phyloP scores from a whole-genome alignment of 768 basidiomycete species.

The Auricularia auricula-judae region DNA sequence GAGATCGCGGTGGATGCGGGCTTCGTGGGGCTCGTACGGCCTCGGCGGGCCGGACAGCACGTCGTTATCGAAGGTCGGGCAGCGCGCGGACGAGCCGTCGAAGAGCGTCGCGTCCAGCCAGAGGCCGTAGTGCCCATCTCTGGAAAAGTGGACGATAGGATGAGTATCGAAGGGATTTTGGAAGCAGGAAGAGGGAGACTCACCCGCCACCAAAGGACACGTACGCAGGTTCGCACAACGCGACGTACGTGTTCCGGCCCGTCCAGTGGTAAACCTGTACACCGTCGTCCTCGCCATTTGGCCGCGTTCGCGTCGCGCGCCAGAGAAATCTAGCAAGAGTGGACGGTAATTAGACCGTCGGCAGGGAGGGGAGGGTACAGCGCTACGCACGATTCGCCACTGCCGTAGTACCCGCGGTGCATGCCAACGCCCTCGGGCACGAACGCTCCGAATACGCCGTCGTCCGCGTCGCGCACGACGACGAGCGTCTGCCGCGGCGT shows the following conservation, averaged over 20 bases:
- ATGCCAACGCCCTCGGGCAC: slow-evolving; percentile 64
- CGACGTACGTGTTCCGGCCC: slow-evolving; percentile 82
- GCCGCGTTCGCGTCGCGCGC: neutral
- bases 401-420: slow-evolving; percentile 67
- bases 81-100: slow-evolving; percentile 73
- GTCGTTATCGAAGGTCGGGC: slow-evolving; percentile 83
- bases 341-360: neutral
- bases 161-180: neutral
- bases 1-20: neutral
- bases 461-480: slow-evolving; percentile 51
- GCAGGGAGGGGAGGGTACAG: slow-evolving; percentile 17
- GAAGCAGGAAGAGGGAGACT: slow-evolving; percentile 32
- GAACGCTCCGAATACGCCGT: slow-evolving; percentile 72
- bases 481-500: slow-evolving; percentile 40
- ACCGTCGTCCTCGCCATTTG: slow-evolving; percentile 9
- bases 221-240: slow-evolving; percentile 68
- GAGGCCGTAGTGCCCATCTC: slow-evolving; percentile 81
- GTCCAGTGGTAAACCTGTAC: slow-evolving; percentile 73
- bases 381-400: slow-evolving; percentile 65
- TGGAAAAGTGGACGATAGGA: slow-evolving; percentile 17
- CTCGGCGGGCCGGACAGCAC: slow-evolving; percentile 44
- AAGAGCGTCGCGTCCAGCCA: slow-evolving; percentile 76
- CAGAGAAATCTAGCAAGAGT: neutral
- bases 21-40: neutral
- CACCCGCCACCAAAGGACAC: slow-evolving; percentile 83